These are phyloP conservation scores for Domatiomyces globalis DNA, from an alignment of 2,329 filamentous ascomycete species.

Conservation along the genomic window DNA sequence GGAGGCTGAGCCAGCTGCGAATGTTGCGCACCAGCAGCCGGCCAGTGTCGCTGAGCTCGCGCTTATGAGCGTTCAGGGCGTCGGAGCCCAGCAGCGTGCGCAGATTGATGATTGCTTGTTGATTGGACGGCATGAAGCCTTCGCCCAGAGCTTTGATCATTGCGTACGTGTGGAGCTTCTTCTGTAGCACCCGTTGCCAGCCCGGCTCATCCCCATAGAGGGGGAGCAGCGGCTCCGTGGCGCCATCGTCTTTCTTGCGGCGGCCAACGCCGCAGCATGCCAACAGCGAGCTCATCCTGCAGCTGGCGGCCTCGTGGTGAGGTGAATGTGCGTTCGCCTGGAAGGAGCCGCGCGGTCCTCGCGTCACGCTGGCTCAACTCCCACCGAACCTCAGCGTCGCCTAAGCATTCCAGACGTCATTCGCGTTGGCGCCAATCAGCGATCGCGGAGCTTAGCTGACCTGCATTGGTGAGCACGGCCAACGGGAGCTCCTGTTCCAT, in stretches of 20 bases:
- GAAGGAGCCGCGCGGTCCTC: background rate
- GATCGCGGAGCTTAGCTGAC: background rate
- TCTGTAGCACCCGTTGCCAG: constrained; percentile 62
- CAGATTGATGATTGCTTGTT: constrained; percentile 67
- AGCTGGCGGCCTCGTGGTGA: background rate
- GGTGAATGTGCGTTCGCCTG: background rate
- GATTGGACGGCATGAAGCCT: constrained; percentile 85
- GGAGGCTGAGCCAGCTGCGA: constrained; percentile 59
- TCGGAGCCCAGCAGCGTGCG: constrained; percentile 65
- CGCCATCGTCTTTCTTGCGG: constrained; percentile 35
- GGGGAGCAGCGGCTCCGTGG: constrained; percentile 66
- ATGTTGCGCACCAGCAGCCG: constrained; percentile 56
- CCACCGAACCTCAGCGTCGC: background rate
- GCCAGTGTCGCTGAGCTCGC: constrained; percentile 64
- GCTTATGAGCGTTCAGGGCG: constrained; percentile 59
- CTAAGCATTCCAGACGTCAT: background rate
- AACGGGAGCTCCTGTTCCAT: no score
- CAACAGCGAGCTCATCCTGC: constrained; percentile 32
- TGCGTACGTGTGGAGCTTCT: constrained; percentile 80
- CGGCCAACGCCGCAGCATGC: constrained; percentile 52
- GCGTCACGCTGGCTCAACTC: no score
- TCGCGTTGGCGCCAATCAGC: background rate
- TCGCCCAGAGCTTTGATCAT: constrained; percentile 69
- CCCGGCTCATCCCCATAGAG: constrained; percentile 63
- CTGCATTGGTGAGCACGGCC: background rate